A percentile compares a stretch with the other conserved stretches of the same genome.
Evolutionary conservation across 2,329 filamentous ascomycete genomes (phyloP).

Genomic region (Exophiala phaeomuriformis): DNA sequence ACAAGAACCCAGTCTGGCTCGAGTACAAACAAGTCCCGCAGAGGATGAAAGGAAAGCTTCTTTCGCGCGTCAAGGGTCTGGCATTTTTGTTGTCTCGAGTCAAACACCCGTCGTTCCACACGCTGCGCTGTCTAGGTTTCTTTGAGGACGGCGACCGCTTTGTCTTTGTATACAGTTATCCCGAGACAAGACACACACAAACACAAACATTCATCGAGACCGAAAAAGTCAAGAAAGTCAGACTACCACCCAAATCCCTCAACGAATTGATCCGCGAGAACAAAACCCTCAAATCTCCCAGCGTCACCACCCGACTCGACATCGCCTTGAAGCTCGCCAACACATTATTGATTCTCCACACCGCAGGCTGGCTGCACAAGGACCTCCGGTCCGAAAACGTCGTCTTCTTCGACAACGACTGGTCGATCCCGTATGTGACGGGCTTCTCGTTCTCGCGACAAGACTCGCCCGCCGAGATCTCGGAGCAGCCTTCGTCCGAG

Average conservation of each 20-base stretch:
- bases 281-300: not conserved
- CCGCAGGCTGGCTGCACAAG: constrained; percentile 32
- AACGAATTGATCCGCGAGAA: not conserved
- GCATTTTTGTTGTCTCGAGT: not conserved
- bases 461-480: constrained; percentile 17
- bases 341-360: constrained; percentile 30
- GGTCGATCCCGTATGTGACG: constrained; percentile 42
- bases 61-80: not conserved
- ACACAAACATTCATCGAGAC: not conserved
- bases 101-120: constrained; percentile 10
- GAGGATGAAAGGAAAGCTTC: constrained; percentile 1
- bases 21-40: not conserved
- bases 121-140: constrained; percentile 12
- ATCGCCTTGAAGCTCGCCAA: constrained; percentile 22
- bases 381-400: constrained; percentile 29
- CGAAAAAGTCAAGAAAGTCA: not conserved
- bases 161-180: constrained; percentile 13
- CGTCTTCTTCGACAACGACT: constrained; percentile 23
- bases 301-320: constrained; percentile 7
- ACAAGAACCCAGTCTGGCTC: not conserved
- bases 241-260: not conserved
- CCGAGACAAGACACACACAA: too few relatives aligned
- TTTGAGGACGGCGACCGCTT: constrained; percentile 1
- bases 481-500: constrained; percentile 15
- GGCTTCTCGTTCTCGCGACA: constrained; percentile 34